phyloP scores from a whole-genome alignment of 2,329 filamentous ascomycete genomes.

The Onygena corvina region DNA sequence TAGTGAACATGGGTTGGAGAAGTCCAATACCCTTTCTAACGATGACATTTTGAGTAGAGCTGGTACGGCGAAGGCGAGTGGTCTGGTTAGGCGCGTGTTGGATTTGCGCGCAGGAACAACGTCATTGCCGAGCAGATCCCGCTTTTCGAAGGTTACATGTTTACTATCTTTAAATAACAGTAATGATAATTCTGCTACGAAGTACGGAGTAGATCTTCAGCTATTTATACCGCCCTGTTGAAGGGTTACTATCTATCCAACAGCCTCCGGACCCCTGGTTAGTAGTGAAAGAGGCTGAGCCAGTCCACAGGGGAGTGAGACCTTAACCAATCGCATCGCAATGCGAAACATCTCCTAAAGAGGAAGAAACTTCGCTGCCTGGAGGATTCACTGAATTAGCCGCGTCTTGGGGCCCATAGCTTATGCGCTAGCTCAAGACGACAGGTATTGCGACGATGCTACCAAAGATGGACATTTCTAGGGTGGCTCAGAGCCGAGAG shows the following conservation, averaged over 20 bases:
- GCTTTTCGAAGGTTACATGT: too few relatives aligned
- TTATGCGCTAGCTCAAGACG: not conserved
- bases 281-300: too few relatives aligned
- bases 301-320: too few relatives aligned
- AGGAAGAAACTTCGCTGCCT: not conserved
- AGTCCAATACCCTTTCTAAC: slow-evolving; percentile 13
- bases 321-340: not conserved
- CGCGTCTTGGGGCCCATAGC: not conserved
- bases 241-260: too few relatives aligned
- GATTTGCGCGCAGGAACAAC: not conserved
- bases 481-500: too few relatives aligned
- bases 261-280: too few relatives aligned
- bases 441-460: too few relatives aligned
- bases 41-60: slow-evolving; percentile 6
- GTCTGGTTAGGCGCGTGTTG: not conserved
- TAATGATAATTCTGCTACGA: too few relatives aligned
- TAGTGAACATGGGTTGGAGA: slow-evolving; percentile 9
- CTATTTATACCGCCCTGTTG: too few relatives aligned
- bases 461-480: too few relatives aligned
- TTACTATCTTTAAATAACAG: too few relatives aligned
- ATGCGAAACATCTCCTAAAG: not conserved
- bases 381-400: not conserved
- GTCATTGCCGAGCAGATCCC: not conserved
- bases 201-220: too few relatives aligned
- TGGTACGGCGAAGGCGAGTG: not conserved